Base-by-base conservation (phyloP, 208 protist species). In the Trypanosoma melophagium region DNA sequence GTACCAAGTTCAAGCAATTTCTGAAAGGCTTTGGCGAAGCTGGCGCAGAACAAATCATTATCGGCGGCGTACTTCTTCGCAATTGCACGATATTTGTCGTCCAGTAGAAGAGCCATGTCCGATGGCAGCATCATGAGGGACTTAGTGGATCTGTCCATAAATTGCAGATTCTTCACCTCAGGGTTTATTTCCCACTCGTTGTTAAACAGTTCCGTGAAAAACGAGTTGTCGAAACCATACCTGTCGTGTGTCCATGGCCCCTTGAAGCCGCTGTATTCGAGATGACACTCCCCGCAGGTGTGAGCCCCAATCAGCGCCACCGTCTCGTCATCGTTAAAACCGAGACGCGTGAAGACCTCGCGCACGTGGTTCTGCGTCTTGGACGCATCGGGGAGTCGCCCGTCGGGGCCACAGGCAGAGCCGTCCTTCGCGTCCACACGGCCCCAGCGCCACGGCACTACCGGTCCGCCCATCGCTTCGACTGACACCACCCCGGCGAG, bases 91-190 rank as follows among this genome's bases (percentile, higher is more conserved):
- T 97, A 96, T 31, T 71, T 72, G 57, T 86, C 81, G 66, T 97
- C 94, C 7, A 93, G 60, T 8, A 96, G 50, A 41, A 98, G 76
- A 24, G 80, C 78, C 45, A 97, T 76, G 59, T 98, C 96, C 25
- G 92, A 50, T 14, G 93, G 92, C 13, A 97, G 83, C 96, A 98
- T 98, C 93, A 98, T 98, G 5, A 97, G 75, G 40, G 82, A 79
- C 41, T 79, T 87, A 22, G 86, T 92, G 16, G 74, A 65, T 19
- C 61, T 63, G 66, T 97, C 92, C 80, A 84, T 88, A 74, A 93
- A 94, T 77, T 97, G 92, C 60, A 86, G 52, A 47, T 84, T 52
- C 54, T 74, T 51, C 14, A 83, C 62, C 0, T 77, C 66, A 40
- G 83, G 72, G 44, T 92, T 86, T 28, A 86, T 24, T 66, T 81